These are phyloP conservation scores for Ganoderma meredithae DNA, from an alignment of 1,284 basidiomycete species.

Conservation along the genomic window DNA sequence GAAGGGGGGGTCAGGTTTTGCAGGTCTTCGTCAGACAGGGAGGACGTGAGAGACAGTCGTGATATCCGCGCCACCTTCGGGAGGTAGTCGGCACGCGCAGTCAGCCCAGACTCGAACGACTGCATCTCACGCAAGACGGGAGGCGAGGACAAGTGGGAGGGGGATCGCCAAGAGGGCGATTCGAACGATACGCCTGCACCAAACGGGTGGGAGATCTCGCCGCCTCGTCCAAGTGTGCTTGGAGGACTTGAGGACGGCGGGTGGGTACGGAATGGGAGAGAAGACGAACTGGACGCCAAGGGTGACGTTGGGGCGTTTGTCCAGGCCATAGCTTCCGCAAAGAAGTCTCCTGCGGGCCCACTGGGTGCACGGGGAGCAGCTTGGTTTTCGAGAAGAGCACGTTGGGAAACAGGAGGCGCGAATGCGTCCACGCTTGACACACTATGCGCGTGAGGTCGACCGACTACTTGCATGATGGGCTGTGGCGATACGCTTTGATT, in stretches of 20 bases:
- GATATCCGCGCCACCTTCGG: conserved; percentile 32
- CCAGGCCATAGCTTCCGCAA: conserved; percentile 74
- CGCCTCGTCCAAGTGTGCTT: conserved; percentile 24
- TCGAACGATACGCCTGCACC: conserved; percentile 68
- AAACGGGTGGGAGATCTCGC: conserved; percentile 62
- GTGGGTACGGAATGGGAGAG: conserved; percentile 37
- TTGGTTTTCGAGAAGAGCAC: conserved; percentile 9
- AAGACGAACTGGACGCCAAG: conserved; percentile 46
- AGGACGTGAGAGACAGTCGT: conserved; percentile 29
- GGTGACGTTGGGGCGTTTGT: conserved; percentile 44
- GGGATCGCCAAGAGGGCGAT: conserved; percentile 56
- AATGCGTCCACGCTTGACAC: conserved; percentile 75
- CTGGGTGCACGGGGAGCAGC: conserved; percentile 8
- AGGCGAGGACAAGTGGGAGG: conserved; percentile 49
- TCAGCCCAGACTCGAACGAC: conserved; percentile 80
- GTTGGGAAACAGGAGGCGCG: conserved; percentile 39
- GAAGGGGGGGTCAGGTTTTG: conserved; percentile 16
- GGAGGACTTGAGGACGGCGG: conserved; percentile 22
- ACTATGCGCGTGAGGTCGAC: conserved; percentile 77
- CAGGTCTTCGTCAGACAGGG: conserved; percentile 32
- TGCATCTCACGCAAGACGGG: conserved; percentile 77
- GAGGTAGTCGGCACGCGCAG: conserved; percentile 58
- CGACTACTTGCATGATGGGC: conserved; percentile 43
- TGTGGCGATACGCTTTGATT: conserved; percentile 28
- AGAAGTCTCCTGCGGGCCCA: conserved; percentile 56